Evolutionary conservation across 2,329 filamentous ascomycete genomes (phyloP), one percentile per base, ranked within the genome.

Genomic region (Pseudocercospora musae): DNA sequence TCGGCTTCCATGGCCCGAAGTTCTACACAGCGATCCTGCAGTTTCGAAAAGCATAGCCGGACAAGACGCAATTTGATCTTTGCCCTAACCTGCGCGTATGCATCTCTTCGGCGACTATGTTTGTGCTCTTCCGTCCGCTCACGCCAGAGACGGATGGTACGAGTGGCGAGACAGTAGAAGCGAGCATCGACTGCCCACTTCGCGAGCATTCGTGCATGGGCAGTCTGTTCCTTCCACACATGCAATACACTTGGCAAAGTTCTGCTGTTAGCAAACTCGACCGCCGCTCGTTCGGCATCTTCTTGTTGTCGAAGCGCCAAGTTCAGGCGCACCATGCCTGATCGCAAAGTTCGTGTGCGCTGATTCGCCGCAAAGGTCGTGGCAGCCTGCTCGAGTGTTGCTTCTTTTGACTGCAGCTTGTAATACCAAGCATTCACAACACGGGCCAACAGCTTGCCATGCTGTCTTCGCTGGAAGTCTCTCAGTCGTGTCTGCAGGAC

Each of bases 101-200:
- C 80, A 42, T 85, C 81, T 55, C 84, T 80, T 29, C 84, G 79
- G 21, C 83, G 80, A 65, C 78, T 77, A 62, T 84, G 81, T 31
- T 82, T 77, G 15, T 81, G 78, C 59, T 84, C 76, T 46, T 79
- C 72, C 1, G 81, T 82, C 20, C 81, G 79, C 42, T 77, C 74
- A 21, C 77, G 79, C 85, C 84, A 87, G 13, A 72, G 71, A 65
- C 81, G 84, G 57, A 87, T 66, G 2, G 78, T 74, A 46, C 75
- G 77, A 7, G 77, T 85, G 46, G 79, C 75, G n/a, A 83, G 69
- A 40, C 84, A 82, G 70, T 85, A 87, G 66, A 82, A 87, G 10
- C 78, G 75, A 23, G 84, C 84, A 71, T 84, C 80, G n/a, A 74
- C 73, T 25, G 84, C 81, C 82, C 82, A 84, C 23, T 75, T 76